Evolutionary conservation across 257 asterid genomes (phyloP).

Genomic region (Striga asiatica): DNA sequence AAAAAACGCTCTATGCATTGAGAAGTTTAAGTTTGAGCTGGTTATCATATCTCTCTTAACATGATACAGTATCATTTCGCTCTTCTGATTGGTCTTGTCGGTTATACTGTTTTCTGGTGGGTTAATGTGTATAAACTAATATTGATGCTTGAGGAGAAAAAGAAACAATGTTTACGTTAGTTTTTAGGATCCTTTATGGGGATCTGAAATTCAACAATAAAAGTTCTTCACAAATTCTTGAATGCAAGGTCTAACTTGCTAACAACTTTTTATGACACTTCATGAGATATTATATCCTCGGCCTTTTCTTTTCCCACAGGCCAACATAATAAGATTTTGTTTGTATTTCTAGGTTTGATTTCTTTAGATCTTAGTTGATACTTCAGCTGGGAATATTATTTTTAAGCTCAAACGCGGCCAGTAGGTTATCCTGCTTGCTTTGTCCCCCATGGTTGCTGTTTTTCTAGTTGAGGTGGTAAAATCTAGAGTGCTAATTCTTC

Average conservation of each 20-base stretch:
- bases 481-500: constrained; percentile 5
- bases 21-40: background rate
- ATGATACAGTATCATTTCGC: background rate
- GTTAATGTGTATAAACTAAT: background rate
- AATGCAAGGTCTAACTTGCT: background rate
- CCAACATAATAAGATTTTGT: constrained; percentile 6
- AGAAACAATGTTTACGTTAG: background rate
- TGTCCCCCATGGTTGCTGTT: background rate
- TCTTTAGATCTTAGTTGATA: background rate
- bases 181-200: background rate
- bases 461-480: background rate
- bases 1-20: background rate
- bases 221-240: background rate
- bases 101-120: background rate
- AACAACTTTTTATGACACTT: background rate
- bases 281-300: background rate
- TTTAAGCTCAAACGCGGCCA: background rate
- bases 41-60: background rate
- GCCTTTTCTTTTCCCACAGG: background rate
- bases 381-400: background rate
- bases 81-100: background rate
- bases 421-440: background rate
- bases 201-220: background rate
- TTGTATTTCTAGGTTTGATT: background rate
- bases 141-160: background rate